Conservation (phyloP, 305 asterid genomes). For the Fraxinus latifolia region DNA sequence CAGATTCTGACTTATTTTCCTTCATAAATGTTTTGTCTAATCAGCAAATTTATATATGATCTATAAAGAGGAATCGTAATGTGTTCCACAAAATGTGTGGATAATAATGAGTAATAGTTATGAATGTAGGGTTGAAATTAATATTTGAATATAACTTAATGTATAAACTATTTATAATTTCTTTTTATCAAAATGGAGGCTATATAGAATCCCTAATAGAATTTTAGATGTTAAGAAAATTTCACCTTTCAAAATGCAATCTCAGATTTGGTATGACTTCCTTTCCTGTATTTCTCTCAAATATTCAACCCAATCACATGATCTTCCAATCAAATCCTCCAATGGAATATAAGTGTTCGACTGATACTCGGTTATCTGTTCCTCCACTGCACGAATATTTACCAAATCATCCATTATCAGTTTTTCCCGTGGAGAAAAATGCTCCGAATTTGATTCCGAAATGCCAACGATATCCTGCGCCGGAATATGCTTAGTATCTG, state of each 20-base stretch:
- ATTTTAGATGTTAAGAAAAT: neutral
- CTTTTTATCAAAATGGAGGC: neutral
- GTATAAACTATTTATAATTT: too few species aligned
- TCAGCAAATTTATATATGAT: neutral
- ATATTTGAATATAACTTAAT: neutral
- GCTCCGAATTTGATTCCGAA: neutral
- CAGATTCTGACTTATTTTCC: neutral
- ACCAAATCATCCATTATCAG: constrained; percentile 18
- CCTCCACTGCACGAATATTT: neutral
- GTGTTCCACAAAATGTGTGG: neutral
- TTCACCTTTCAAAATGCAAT: neutral
- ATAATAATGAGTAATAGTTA: neutral
- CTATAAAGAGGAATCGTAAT: neutral
- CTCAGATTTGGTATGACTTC: constrained; percentile 8
- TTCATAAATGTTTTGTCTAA: neutral
- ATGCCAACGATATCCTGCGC: neutral
- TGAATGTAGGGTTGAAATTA: neutral
- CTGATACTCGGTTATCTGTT: constrained; percentile 13
- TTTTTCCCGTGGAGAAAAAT: constrained; percentile 19
- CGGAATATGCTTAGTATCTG: neutral
- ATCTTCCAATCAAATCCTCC: constrained; percentile 40
- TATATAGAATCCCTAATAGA: neutral
- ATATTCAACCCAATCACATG: constrained; percentile 30
- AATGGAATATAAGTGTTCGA: constrained; percentile 17
- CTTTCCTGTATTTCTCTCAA: constrained; percentile 18